A percentile compares a stretch with the other conserved stretches of the same genome.
phyloP scores from a whole-genome alignment of 1,139 yeast species.

The Kazachstania sp. region DNA sequence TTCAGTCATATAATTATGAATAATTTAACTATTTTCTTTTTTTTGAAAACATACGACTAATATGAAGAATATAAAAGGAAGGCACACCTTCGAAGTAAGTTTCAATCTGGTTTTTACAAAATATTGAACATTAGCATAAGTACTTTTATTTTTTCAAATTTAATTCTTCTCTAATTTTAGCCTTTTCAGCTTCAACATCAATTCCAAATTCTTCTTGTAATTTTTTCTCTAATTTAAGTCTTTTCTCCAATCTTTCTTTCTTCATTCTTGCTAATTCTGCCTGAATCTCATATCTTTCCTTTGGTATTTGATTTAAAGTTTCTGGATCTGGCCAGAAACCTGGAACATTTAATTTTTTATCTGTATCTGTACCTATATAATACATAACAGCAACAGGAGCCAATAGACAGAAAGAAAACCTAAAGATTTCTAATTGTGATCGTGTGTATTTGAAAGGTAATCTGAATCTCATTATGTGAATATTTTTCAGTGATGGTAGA shows the following conservation, averaged over 20 bases:
- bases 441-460: constrained; percentile 34
- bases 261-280: constrained; percentile 85
- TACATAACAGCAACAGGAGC: constrained; percentile 87
- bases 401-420: constrained; percentile 76
- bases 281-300: constrained; percentile 84
- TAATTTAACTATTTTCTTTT: background rate
- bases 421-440: constrained; percentile 60
- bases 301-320: constrained; percentile 81
- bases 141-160: constrained; percentile 4
- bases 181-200: constrained; percentile 36
- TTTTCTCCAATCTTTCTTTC: constrained; percentile 62
- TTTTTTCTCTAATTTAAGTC: constrained; percentile 63
- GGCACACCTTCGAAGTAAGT: background rate
- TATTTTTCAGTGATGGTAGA: too few relatives aligned
- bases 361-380: constrained; percentile 85
- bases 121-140: background rate
- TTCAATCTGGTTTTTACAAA: background rate
- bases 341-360: constrained; percentile 80
- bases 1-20: background rate
- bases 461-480: constrained; percentile 8
- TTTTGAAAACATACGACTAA: background rate
- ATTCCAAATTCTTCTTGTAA: constrained; percentile 63
- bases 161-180: constrained; percentile 26
- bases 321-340: constrained; percentile 98
- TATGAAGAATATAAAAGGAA: background rate